Evolutionary conservation across 177 flowering plant genomes (phyloP).

Genomic region (Telopea speciosissima): DNA sequence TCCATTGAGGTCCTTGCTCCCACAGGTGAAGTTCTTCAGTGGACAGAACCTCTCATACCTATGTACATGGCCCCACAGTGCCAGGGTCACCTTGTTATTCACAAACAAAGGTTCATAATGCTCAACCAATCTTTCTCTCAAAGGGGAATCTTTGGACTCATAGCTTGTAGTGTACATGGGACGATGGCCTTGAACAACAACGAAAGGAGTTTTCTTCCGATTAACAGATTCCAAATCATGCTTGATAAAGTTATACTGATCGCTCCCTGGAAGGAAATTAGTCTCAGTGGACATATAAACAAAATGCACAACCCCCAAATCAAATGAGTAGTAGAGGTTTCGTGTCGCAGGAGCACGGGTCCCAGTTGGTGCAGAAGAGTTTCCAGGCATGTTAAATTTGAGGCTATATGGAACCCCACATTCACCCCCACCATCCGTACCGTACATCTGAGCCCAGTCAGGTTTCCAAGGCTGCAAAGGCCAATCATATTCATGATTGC

Average conservation of each 20-base stretch:
- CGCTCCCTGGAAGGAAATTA: constrained; percentile 50
- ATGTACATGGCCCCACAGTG: constrained; percentile 74
- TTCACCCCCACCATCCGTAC: constrained; percentile 94
- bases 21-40: constrained; percentile 75
- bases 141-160: constrained; percentile 50
- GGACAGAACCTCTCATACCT: constrained; percentile 68
- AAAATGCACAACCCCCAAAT: constrained; percentile 75
- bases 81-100: constrained; percentile 73
- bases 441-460: constrained; percentile 61
- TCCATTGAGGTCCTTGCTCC: constrained; percentile 9
- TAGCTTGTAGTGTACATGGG: constrained; percentile 96
- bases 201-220: constrained; percentile 68
- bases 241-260: constrained; percentile 63
- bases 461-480: constrained; percentile 93
- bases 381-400: constrained; percentile 40
- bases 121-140: constrained; percentile 54
- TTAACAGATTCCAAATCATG: constrained; percentile 68
- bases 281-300: constrained; percentile 41
- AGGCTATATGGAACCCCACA: constrained; percentile 91
- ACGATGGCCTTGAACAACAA: constrained; percentile 91
- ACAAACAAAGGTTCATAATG: constrained; percentile 78
- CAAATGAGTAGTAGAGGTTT: constrained; percentile 77
- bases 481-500: constrained; percentile 97
- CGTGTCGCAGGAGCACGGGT: constrained; percentile 64
- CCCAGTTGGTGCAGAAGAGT: constrained; percentile 75